Conservation (phyloP, 805 yeast species). For the Yarrowia sp. region DNA sequence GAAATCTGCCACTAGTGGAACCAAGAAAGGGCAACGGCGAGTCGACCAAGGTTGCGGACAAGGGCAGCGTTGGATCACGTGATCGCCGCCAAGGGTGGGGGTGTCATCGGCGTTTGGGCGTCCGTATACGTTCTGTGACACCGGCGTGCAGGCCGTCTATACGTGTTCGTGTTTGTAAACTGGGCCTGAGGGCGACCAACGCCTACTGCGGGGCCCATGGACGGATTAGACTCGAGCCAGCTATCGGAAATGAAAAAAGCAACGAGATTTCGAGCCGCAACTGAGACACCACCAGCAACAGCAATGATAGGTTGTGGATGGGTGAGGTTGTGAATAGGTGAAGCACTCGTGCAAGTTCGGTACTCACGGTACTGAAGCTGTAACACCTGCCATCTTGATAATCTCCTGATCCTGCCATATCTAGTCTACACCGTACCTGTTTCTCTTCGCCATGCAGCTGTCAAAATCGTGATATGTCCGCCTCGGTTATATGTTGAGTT, state of each 20-base stretch:
- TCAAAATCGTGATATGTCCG: too few species aligned
- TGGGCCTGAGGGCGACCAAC: too few species aligned
- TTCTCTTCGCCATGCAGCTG: too few species aligned
- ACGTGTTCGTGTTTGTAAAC: constrained; percentile 3
- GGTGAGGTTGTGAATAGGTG: neutral
- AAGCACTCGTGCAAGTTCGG: too few species aligned
- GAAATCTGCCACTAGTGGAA: constrained; percentile 30
- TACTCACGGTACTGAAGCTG: too few species aligned
- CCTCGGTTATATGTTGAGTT: too few species aligned
- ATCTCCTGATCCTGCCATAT: too few species aligned
- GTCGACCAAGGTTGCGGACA: neutral
- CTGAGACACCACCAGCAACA: constrained; percentile 5
- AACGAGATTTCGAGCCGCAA: constrained; percentile 15
- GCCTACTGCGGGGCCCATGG: constrained; percentile 1
- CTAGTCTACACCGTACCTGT: too few species aligned
- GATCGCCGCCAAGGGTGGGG: neutral
- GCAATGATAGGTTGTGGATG: neutral
- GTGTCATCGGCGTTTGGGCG: too few species aligned
- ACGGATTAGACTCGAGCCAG: neutral
- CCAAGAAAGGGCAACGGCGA: neutral
- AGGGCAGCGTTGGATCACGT: constrained; percentile 3
- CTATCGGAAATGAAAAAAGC: constrained; percentile 10
- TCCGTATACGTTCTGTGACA: neutral
- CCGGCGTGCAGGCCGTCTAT: neutral
- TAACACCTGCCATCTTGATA: too few species aligned